A percentile compares a stretch with the other conserved stretches of the same genome.
phyloP scores from a whole-genome alignment of 2,329 filamentous ascomycete species.

The Cladosporium sp. region DNA sequence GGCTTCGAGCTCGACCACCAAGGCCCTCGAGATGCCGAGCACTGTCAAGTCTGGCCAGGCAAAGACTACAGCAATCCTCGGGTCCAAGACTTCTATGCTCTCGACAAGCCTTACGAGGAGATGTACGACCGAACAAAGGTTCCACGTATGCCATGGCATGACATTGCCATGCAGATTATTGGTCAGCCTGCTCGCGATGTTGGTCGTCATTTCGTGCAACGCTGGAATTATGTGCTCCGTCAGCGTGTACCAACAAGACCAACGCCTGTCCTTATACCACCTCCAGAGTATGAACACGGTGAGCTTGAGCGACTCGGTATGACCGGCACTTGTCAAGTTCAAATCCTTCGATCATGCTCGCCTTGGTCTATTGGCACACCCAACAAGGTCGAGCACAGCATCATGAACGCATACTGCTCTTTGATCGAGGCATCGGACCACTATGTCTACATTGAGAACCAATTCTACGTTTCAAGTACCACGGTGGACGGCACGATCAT shows the following conservation, averaged over 20 bases:
- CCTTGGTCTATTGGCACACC: constrained; percentile 89
- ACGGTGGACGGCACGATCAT: constrained; percentile 86
- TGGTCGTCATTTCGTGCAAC: constrained; percentile 93
- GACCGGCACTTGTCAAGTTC: constrained; percentile 92
- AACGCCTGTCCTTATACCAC: constrained; percentile 88
- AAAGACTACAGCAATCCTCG: constrained; percentile 98
- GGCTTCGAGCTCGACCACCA: constrained; percentile 79
- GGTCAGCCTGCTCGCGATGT: constrained; percentile 93
- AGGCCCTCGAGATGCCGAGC: constrained; percentile 81
- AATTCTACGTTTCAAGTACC: constrained; percentile 95
- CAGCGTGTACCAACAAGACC: constrained; percentile 91
- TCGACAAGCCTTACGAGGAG: constrained; percentile 94
- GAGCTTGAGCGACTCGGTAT: constrained; percentile 87
- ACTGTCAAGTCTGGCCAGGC: constrained; percentile 94
- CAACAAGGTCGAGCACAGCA: constrained; percentile 85
- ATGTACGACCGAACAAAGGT: constrained; percentile 94
- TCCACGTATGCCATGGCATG: constrained; percentile 97
- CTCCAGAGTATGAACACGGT: constrained; percentile 83
- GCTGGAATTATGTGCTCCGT: constrained; percentile 95
- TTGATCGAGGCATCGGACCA: constrained; percentile 95
- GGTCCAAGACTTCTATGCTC: constrained; percentile 89
- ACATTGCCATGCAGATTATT: constrained; percentile 96
- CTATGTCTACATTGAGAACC: constrained; percentile 98
- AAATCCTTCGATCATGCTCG: constrained; percentile 87
- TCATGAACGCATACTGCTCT: constrained; percentile 92